phyloP scores from a whole-genome alignment of 2,329 filamentous ascomycete genomes.

The Lithohypha guttulata region DNA sequence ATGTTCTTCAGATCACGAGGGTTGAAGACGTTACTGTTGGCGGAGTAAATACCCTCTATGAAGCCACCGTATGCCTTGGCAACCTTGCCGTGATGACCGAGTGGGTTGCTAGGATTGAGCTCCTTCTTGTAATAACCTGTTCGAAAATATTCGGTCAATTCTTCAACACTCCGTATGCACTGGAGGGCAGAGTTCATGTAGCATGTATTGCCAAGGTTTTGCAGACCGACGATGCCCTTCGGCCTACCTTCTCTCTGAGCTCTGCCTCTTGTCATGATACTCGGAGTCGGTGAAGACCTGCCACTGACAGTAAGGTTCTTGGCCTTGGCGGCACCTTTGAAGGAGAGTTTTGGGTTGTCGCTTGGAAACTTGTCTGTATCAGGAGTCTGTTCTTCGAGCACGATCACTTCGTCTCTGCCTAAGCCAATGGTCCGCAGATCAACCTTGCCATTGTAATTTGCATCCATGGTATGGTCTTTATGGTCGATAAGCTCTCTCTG shows the following conservation, averaged over 20 bases:
- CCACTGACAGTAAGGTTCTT: slow-evolving; percentile 26
- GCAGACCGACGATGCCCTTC: slow-evolving; percentile 68
- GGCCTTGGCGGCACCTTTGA: slow-evolving; percentile 27
- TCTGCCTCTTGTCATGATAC: slow-evolving; percentile 58
- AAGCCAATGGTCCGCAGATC: slow-evolving; percentile 58
- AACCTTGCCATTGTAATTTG: slow-evolving; percentile 65
- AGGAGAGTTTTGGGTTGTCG: slow-evolving; percentile 22
- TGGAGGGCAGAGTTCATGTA: slow-evolving; percentile 99
- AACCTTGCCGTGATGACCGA: slow-evolving; percentile 76
- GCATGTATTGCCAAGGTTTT: slow-evolving; percentile 91
- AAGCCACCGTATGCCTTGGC: slow-evolving; percentile 73
- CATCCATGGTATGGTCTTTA: slow-evolving; percentile 60
- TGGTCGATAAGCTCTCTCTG: slow-evolving; percentile 53
- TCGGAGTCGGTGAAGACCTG: slow-evolving; percentile 57
- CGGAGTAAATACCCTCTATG: slow-evolving; percentile 67
- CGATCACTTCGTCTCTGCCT: slow-evolving; percentile 60
- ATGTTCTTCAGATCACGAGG: slow-evolving; percentile 73
- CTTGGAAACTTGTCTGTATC: slow-evolving; percentile 9
- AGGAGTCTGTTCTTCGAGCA: slow-evolving; percentile 66
- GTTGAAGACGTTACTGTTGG: slow-evolving; percentile 55
- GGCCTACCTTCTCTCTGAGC: slow-evolving; percentile 52
- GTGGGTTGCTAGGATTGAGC: slow-evolving; percentile 72
- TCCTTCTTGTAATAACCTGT: slow-evolving; percentile 63
- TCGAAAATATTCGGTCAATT: slow-evolving; percentile 86
- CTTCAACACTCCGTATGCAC: slow-evolving; percentile 85